phyloP scores from a whole-genome alignment of 768 basidiomycete genomes.

The Exidia glandulosa region DNA sequence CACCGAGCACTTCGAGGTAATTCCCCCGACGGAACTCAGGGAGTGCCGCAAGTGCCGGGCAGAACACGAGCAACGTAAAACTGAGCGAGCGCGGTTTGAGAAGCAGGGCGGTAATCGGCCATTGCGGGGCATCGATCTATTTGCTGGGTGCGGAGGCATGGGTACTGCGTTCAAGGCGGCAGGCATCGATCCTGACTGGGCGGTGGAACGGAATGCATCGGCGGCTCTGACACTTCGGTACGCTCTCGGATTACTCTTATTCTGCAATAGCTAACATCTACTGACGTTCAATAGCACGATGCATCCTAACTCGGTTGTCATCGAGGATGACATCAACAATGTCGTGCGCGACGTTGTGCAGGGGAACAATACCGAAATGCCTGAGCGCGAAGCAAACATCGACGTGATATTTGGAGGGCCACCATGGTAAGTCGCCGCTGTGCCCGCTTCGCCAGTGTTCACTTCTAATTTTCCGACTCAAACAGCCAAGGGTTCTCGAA shows the following conservation, averaged over 20 bases:
- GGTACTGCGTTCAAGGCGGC: constrained; percentile 56
- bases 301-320: constrained; percentile 26
- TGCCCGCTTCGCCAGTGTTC: background rate
- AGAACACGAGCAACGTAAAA: constrained; percentile 20
- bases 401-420: background rate
- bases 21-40: background rate
- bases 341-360: background rate
- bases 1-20: background rate
- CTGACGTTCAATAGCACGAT: constrained; percentile 58
- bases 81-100: constrained; percentile 20
- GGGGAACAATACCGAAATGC: background rate
- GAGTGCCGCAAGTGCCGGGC: constrained; percentile 31
- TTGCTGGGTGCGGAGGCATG: constrained; percentile 71
- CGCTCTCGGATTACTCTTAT: constrained; percentile 9
- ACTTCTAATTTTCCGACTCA: constrained; percentile 13
- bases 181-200: constrained; percentile 53
- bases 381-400: background rate
- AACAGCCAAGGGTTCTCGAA: constrained; percentile 45
- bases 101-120: constrained; percentile 24
- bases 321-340: background rate
- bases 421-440: constrained; percentile 23
- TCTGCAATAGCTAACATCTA: background rate
- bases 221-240: constrained; percentile 58
- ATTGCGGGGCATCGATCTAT: constrained; percentile 54
- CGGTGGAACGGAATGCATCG: constrained; percentile 51